Evolutionary conservation across 805 yeast species (phyloP).

Genomic region (Lipomyces oligophaga): DNA sequence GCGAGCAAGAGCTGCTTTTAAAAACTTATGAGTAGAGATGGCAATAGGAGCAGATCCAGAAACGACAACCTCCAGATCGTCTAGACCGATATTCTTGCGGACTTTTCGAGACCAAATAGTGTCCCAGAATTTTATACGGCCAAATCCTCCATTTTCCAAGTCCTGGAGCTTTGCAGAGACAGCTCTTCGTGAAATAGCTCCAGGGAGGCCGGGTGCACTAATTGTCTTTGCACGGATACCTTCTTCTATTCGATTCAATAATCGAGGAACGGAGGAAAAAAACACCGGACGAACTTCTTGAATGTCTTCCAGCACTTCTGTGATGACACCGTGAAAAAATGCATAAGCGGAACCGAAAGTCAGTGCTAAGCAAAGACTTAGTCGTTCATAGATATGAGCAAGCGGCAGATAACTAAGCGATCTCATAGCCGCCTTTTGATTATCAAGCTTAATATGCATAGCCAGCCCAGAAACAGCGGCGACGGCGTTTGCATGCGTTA

Average conservation of each 20-base stretch:
- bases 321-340: conserved; percentile 51
- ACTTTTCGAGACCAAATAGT: conserved; percentile 44
- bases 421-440: conserved; percentile 41
- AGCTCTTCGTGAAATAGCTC: conserved; percentile 41
- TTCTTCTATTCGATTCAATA: conserved; percentile 58
- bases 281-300: conserved; percentile 51
- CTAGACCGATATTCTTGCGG: conserved; percentile 47
- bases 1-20: conserved; percentile 58
- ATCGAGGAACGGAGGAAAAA: conserved; percentile 60
- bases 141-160: conserved; percentile 41
- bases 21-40: conserved; percentile 54
- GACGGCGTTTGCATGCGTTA: conserved; percentile 45
- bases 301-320: conserved; percentile 58
- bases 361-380: conserved; percentile 43
- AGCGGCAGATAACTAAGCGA: conserved; percentile 48
- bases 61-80: conserved; percentile 40
- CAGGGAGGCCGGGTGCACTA: conserved; percentile 47
- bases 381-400: conserved; percentile 57
- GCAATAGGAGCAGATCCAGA: conserved; percentile 72
- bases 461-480: conserved; percentile 17
- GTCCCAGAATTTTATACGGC: conserved; percentile 41
- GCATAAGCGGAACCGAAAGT: conserved; percentile 50
- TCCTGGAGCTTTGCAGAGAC: conserved; percentile 42
- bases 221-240: conserved; percentile 50
- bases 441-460: not conserved